Evolutionary conservation across 2,329 filamentous ascomycete genomes (phyloP).

Genomic region (Laburnicola sp.): DNA sequence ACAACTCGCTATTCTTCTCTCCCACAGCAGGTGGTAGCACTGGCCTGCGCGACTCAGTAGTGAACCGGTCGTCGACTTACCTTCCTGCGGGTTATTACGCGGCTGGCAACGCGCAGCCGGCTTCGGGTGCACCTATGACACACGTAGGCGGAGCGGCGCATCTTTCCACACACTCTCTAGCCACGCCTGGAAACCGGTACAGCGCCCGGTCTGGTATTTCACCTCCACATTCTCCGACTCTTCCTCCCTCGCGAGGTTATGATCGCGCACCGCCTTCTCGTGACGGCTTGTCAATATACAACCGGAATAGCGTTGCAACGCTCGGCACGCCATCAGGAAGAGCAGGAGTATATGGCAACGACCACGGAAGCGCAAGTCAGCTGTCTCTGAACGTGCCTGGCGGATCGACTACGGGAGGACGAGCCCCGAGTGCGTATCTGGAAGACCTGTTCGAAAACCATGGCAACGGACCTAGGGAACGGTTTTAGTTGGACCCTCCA

Average conservation of each 20-base stretch:
- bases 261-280: slow-evolving; percentile 39
- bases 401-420: slow-evolving; percentile 57
- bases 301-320: slow-evolving; percentile 44
- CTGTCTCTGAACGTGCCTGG: slow-evolving; percentile 64
- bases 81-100: slow-evolving; percentile 92
- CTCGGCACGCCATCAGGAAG: slow-evolving; percentile 37
- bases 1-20: slow-evolving; percentile 82
- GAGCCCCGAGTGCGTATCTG: slow-evolving; percentile 85
- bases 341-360: slow-evolving; percentile 34
- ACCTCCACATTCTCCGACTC: slow-evolving; percentile 40
- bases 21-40: slow-evolving; percentile 71
- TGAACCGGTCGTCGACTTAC: slow-evolving; percentile 73
- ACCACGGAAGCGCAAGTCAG: slow-evolving; percentile 62
- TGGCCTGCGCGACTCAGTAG: slow-evolving; percentile 51
- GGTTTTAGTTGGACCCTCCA: slow-evolving; percentile 34
- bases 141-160: slow-evolving; percentile 46
- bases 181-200: slow-evolving; percentile 39
- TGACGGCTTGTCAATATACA: slow-evolving; percentile 38
- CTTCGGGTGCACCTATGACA: slow-evolving; percentile 46
- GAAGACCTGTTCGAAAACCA: slow-evolving; percentile 87
- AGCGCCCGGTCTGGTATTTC: slow-evolving; percentile 38
- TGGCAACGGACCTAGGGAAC: slow-evolving; percentile 41
- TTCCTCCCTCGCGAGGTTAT: slow-evolving; percentile 43
- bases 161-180: slow-evolving; percentile 35
- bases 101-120: slow-evolving; percentile 60